Evolutionary conservation across 2,329 filamentous ascomycete species (phyloP).

Genomic region (Herpotrichia juniperi): DNA sequence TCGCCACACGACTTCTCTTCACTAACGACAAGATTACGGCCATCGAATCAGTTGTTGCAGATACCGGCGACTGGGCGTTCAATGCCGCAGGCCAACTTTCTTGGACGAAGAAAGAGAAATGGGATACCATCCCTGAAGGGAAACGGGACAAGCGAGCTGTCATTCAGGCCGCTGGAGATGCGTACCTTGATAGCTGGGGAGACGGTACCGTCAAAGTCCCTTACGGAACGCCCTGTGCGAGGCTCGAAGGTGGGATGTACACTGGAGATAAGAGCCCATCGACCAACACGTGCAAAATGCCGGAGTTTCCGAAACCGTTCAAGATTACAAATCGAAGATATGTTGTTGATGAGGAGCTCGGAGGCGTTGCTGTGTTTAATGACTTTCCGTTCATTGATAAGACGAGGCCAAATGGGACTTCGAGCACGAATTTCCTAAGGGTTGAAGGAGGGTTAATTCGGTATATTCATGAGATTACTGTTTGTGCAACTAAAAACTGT

Average conservation of each 20-base stretch:
- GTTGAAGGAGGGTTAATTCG: conserved; percentile 29
- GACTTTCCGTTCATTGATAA: conserved; percentile 36
- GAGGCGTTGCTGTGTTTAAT: conserved; percentile 28
- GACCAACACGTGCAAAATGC: conserved; percentile 28
- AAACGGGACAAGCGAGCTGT: conserved; percentile 21
- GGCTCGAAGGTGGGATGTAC: conserved; percentile 33
- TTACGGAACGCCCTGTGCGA: conserved; percentile 32
- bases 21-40: conserved; percentile 4
- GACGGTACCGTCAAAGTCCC: conserved; percentile 28
- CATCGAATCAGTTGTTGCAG: conserved; percentile 16
- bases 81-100: conserved; percentile 13
- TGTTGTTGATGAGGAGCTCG: conserved; percentile 30
- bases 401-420: conserved; percentile 29
- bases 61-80: conserved; percentile 20
- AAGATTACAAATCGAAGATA: conserved; percentile 25
- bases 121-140: conserved; percentile 17
- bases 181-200: conserved; percentile 31
- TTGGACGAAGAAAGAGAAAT: conserved; percentile 9
- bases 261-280: conserved; percentile 20
- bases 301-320: conserved; percentile 29
- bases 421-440: conserved; percentile 26
- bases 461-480: conserved; percentile 33
- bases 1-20: conserved; percentile 10
- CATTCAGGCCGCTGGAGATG: conserved; percentile 28
- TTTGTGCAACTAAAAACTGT: conserved; percentile 28